These are phyloP conservation scores for Pueraria montana DNA, from an alignment of 306 rosid species.

Conservation along the genomic window DNA sequence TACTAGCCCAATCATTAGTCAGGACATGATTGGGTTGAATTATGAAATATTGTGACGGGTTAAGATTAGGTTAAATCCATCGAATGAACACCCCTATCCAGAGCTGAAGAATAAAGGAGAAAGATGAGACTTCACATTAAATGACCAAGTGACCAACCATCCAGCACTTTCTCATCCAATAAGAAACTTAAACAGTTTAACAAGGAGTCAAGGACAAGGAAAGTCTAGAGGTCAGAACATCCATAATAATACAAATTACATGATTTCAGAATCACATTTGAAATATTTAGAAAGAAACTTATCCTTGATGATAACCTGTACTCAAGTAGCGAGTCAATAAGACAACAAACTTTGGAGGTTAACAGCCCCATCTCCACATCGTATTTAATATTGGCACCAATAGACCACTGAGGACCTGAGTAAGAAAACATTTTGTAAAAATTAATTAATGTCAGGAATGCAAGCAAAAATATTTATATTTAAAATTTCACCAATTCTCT, in stretches of 20 bases:
- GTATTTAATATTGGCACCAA: conserved; percentile 55
- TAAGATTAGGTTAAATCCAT: neutral
- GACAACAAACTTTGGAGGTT: conserved; percentile 77
- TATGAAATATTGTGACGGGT: neutral
- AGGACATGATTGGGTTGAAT: neutral
- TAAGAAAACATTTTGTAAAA: conserved; percentile 32
- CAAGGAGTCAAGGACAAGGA: neutral
- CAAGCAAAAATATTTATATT: neutral
- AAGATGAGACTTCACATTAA: neutral
- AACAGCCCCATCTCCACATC: conserved; percentile 60
- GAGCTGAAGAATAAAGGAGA: conserved; percentile 18
- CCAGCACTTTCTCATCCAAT: neutral
- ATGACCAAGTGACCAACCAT: conserved; percentile 15
- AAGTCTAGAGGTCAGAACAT: conserved; percentile 17
- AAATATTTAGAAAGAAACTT: conserved; percentile 29
- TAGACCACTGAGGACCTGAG: conserved; percentile 64
- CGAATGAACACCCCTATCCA: neutral
- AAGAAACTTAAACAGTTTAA: conserved; percentile 16
- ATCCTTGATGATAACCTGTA: conserved; percentile 68
- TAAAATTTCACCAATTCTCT: conserved; percentile 30
- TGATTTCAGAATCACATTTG: conserved; percentile 27
- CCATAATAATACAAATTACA: neutral
- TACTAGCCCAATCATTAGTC: neutral
- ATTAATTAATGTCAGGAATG: conserved; percentile 33
- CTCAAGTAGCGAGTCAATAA: conserved; percentile 72